phyloP scores from a whole-genome alignment of 1,139 yeast genomes.

The Pichia cactophila region DNA sequence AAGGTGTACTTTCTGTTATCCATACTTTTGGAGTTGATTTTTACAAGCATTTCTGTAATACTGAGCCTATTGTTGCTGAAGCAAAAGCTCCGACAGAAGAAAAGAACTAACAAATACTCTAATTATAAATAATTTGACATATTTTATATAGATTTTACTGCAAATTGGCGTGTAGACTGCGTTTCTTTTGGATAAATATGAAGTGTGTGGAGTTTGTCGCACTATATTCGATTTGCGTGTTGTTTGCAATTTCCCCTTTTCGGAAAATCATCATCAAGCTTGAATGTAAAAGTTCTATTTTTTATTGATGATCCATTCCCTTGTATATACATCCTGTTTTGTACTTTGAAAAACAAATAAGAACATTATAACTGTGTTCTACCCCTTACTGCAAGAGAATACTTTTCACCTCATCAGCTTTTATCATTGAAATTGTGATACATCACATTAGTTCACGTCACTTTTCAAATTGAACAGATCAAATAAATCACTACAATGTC shows the following conservation, averaged over 20 bases:
- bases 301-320: not conserved
- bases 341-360: too few relatives aligned
- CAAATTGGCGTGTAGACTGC: too few relatives aligned
- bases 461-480: not conserved
- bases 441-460: not conserved
- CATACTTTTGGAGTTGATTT: slow-evolving; percentile 1
- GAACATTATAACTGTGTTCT: too few relatives aligned
- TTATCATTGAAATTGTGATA: not conserved
- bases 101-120: not conserved
- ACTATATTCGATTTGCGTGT: not conserved
- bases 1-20: not conserved
- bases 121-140: too few relatives aligned
- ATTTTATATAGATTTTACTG: too few relatives aligned
- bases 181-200: too few relatives aligned
- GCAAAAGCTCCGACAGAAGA: not conserved
- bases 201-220: not conserved
- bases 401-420: too few relatives aligned
- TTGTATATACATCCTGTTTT: too few relatives aligned
- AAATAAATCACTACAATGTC: not conserved
- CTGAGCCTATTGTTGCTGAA: not conserved
- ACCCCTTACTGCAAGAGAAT: too few relatives aligned
- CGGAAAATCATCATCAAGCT: not conserved
- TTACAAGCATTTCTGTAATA: not conserved
- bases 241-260: not conserved
- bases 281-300: not conserved